Evolutionary conservation across 2,329 filamentous ascomycete genomes (phyloP), one percentile per base, ranked within the genome.

Genomic region (Apiospora saccharicola): DNA sequence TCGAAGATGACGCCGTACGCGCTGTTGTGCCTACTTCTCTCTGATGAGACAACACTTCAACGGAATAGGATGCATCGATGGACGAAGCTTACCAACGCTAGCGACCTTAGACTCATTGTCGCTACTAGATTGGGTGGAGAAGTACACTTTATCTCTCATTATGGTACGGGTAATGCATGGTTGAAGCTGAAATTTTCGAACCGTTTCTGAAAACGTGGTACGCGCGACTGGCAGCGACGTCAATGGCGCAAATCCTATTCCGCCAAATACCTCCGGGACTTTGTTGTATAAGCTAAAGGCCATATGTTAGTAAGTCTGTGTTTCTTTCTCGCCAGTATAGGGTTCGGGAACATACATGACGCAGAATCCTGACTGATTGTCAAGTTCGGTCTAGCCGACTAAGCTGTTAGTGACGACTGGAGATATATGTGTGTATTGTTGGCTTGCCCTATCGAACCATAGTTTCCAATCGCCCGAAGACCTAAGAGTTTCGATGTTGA

Each of bases 121-220:
- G 7, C 10, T n/a, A 3, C n/a, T 10, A 41, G 57, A 41, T 41
- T 64, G 57, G 3, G 34, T 64, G 5, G 30, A 64, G 30, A 64
- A 64, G 19, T 64, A 41, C 5, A 64, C 57, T 10, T 41, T 64
- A 7, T 64, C 57, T 8, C 57, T 64, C 57, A 64, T 64, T 41
- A 64, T 64, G 3, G 57, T 64, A 4, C 57, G 57, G 16, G 57
- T 64, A 10, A 64, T 64, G 34, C 57, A 64, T 64, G 57, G 30
- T 4, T 41, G 30, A 37, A 37, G 19, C 8, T 41, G 57, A 19
- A 64, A 41, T 8, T 1, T 64, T 10, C 4, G 57, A 8, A 41
- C 30, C 14, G 57, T 41, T 22, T 64, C 57, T 12, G 30, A 14
- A 3, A 64, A 64, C 13, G 57, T 41, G 57, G 5, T 41, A 10